These are phyloP conservation scores for Thelonectria blattea DNA, from an alignment of 2,329 filamentous ascomycete genomes.

Conservation along the genomic window DNA sequence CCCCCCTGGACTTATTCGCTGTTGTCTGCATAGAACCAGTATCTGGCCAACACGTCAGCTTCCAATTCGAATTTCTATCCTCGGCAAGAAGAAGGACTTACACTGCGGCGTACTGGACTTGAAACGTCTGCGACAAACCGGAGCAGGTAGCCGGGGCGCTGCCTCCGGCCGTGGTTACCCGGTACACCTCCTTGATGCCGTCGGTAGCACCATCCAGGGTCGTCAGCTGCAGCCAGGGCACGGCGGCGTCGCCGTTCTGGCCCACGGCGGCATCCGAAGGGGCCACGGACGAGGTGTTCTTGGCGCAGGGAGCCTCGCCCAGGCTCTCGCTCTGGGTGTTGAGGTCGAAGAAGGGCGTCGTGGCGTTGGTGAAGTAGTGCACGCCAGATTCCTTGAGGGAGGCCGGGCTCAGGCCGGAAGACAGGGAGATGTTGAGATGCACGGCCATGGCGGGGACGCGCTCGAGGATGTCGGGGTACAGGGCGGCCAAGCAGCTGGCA, in stretches of 20 bases:
- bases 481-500: slow-evolving; percentile 77
- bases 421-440: slow-evolving; percentile 62
- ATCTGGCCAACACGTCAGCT: slow-evolving; percentile 31
- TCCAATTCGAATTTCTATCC: not conserved
- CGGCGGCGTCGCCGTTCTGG: slow-evolving; percentile 68
- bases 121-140: slow-evolving; percentile 67
- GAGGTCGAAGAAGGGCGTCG: slow-evolving; percentile 82
- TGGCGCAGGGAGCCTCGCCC: slow-evolving; percentile 67
- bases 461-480: slow-evolving; percentile 70
- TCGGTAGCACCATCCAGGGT: slow-evolving; percentile 60
- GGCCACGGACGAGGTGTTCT: slow-evolving; percentile 65
- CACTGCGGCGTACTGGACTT: slow-evolving; percentile 82
- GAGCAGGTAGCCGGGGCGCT: slow-evolving; percentile 75
- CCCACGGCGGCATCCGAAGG: slow-evolving; percentile 67
- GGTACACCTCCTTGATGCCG: slow-evolving; percentile 76
- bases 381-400: slow-evolving; percentile 72
- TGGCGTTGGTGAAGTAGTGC: slow-evolving; percentile 78
- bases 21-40: slow-evolving; percentile 37
- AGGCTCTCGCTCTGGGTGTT: slow-evolving; percentile 60
- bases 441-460: slow-evolving; percentile 72
- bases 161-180: slow-evolving; percentile 84
- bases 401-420: slow-evolving; percentile 57
- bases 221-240: slow-evolving; percentile 80
- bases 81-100: slow-evolving; percentile 60
- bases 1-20: slow-evolving; percentile 19